These are phyloP conservation scores for Colletotrichum spinosum DNA, from an alignment of 2,329 filamentous ascomycete species.

Conservation along the genomic window DNA sequence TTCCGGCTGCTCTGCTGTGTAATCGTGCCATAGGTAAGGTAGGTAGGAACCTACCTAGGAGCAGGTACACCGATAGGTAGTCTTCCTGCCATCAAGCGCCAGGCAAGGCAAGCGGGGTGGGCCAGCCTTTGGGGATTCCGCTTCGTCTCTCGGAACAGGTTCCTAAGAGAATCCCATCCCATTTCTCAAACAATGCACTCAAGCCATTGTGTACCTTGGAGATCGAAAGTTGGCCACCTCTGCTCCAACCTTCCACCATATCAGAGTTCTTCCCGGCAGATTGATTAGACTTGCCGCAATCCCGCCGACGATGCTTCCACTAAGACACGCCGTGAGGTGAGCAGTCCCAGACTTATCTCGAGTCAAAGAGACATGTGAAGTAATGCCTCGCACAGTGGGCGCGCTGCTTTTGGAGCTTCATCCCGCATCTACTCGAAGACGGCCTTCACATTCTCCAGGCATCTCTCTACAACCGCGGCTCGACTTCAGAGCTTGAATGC, in stretches of 20 bases:
- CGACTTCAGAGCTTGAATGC: constrained; percentile 4
- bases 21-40: too few relatives aligned
- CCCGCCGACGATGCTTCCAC: constrained; percentile 16
- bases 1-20: too few relatives aligned
- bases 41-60: too few relatives aligned
- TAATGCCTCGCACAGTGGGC: constrained; percentile 27
- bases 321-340: constrained; percentile 5
- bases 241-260: constrained; percentile 6
- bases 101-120: too few relatives aligned
- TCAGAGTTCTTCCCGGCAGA: constrained; percentile 20
- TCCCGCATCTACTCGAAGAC: constrained; percentile 9
- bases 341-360: not conserved
- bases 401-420: constrained; percentile 18
- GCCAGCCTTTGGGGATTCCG: too few relatives aligned
- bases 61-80: too few relatives aligned
- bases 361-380: constrained; percentile 16
- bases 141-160: not conserved
- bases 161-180: constrained; percentile 13
- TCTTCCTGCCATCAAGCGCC: too few relatives aligned
- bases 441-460: constrained; percentile 8
- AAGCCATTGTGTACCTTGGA: not conserved
- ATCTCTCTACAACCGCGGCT: constrained; percentile 24
- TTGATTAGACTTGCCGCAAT: not conserved
- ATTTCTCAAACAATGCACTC: constrained; percentile 19
- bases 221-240: constrained; percentile 6